phyloP scores from a whole-genome alignment of 179 eudicot genomes.

The Carnegiea gigantea region DNA sequence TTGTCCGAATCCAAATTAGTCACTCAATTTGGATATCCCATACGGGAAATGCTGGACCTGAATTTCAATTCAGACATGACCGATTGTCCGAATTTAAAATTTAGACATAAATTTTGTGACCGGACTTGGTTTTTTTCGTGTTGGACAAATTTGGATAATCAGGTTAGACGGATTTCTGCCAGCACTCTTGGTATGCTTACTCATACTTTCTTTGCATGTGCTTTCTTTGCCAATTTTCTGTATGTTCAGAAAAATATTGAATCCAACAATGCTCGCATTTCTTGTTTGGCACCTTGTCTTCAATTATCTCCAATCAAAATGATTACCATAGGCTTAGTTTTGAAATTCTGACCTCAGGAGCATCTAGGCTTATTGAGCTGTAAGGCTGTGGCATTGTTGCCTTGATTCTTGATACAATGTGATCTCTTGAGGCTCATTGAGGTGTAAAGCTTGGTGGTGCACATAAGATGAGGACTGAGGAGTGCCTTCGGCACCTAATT shows the following conservation, averaged over 20 bases:
- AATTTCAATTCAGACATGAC: no score
- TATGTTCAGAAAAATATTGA: not conserved
- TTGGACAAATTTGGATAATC: no score
- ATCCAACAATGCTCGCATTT: not conserved
- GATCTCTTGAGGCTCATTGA: no score
- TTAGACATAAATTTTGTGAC: no score
- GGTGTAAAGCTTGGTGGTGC: no score
- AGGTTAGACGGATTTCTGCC: no score
- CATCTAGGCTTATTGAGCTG: not conserved
- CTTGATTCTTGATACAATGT: not conserved
- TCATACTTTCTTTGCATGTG: not conserved
- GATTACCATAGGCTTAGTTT: not conserved
- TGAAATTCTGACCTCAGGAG: not conserved
- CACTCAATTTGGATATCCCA: no score
- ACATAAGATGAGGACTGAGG: not conserved
- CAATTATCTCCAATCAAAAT: not conserved
- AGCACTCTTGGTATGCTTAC: not conserved
- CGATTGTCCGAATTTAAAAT: no score
- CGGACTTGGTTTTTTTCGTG: no score
- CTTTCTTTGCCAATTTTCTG: not conserved
- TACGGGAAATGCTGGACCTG: no score
- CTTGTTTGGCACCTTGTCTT: not conserved
- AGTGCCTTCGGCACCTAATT: not conserved
- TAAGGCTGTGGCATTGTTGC: not conserved
- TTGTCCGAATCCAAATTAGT: no score